phyloP scores from a whole-genome alignment of 257 asterid species.

The Capsicum rhomboideum region DNA sequence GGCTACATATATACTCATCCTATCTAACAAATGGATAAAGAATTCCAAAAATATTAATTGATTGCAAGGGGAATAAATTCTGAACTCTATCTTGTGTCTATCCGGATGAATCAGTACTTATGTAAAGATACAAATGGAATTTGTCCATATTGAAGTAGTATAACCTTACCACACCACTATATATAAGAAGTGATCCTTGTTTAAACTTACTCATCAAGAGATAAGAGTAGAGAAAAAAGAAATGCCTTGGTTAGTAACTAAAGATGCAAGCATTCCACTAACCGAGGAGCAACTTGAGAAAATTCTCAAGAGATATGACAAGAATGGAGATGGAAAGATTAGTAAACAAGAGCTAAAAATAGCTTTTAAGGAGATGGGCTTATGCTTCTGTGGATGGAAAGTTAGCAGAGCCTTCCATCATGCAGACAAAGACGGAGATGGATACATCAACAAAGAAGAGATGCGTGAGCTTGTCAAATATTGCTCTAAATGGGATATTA shows the following conservation, averaged over 20 bases:
- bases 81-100: background rate
- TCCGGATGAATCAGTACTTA: background rate
- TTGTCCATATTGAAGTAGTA: background rate
- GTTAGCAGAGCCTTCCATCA: background rate
- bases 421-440: slow-evolving; percentile 11
- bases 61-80: background rate
- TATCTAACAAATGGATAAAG: background rate
- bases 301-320: slow-evolving; percentile 5
- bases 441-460: slow-evolving; percentile 2
- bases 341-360: slow-evolving; percentile 3
- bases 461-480: slow-evolving; percentile 1
- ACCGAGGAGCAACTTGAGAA: background rate
- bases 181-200: background rate
- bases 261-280: background rate
- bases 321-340: slow-evolving; percentile 9
- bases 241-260: background rate
- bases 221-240: background rate
- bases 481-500: slow-evolving; percentile 1
- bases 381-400: slow-evolving; percentile 5
- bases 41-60: background rate
- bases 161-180: background rate
- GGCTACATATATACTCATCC: background rate
- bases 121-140: background rate
- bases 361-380: background rate
- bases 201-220: background rate